Evolutionary conservation across 352 stramenopile species (phyloP), one percentile per base, ranked within the genome.

Genomic region (Phytopythium aichiense): DNA sequence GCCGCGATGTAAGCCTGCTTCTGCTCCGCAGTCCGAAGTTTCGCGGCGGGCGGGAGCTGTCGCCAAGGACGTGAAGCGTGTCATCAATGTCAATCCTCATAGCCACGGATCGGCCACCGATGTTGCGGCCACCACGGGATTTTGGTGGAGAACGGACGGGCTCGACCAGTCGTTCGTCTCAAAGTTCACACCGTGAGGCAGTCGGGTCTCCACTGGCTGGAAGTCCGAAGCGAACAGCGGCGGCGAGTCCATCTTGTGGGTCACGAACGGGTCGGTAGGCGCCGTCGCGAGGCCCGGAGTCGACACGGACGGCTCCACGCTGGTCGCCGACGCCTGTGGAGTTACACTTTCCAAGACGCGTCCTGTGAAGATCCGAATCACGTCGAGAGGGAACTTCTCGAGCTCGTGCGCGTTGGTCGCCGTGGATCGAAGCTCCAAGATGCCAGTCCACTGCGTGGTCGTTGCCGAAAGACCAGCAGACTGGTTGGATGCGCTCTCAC

Each of bases 381-480:
- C 69, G 30, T 86, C 76, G 12, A 63, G 59, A 20, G 71, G 74
- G 46, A 65, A 67, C 35, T 76, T 82, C 23, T 70, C 53, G 31
- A 91, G 75, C 58, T 87, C 82, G 9, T 53, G 65, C 15, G 82
- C 65, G 30, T 66, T 77, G 28, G 71, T 57, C 22, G 61, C 59
- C 6, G 76, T 76, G 45, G 79, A 87, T 5, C 82, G 79, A 20
- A 91, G 54, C 69, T 91, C 79, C 18, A 82, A 61, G 20, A 78
- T 28, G 7, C 79, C 82, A 0, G 58, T 69, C 73, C 73, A 84
- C 3, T 45, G 35, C 55, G 38, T 4, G 20, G 28, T 15, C 5
- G 53, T 49, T 2, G 53, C 2, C 16, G 51, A 18, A 3, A 40
- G 11, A 3, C 20, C 53, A 11, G 22, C 4, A 3, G 22, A 16